Conservation (phyloP, 805 yeast genomes). For the Brettanomyces custersianus region DNA sequence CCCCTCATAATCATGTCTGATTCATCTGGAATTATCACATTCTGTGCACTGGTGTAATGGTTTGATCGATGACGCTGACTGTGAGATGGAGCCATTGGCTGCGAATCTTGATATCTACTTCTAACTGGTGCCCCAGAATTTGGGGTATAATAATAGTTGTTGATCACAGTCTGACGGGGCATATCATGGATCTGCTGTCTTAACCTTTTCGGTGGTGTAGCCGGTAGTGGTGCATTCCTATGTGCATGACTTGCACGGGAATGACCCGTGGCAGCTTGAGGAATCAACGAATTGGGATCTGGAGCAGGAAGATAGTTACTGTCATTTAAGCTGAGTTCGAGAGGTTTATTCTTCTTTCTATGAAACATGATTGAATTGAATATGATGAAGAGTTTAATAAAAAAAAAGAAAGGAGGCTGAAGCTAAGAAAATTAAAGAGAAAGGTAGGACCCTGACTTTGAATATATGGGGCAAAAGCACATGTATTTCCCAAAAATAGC, state of each 20-base stretch:
- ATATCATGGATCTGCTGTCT: conserved; percentile 1
- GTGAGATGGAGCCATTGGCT: neutral
- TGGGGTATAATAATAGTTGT: too few species aligned
- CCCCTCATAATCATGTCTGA: neutral
- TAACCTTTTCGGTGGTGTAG: too few species aligned
- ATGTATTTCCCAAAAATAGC: too few species aligned
- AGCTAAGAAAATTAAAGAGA: neutral
- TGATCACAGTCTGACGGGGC: neutral
- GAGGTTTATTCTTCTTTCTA: conserved; percentile 9
- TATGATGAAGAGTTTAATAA: neutral
- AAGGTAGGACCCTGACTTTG: neutral
- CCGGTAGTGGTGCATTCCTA: neutral
- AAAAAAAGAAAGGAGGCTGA: neutral
- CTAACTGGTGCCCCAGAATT: too few species aligned
- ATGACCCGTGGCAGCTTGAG: conserved; percentile 18
- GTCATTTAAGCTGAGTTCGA: conserved; percentile 8
- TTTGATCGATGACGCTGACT: too few species aligned
- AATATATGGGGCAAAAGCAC: too few species aligned
- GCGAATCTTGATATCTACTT: neutral
- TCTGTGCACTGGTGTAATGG: conserved; percentile 5
- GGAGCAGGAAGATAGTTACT: conserved; percentile 18
- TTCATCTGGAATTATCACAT: conserved; percentile 9
- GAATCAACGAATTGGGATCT: conserved; percentile 12
- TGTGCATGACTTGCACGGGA: too few species aligned
- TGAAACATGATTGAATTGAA: conserved; percentile 8